Evolutionary conservation across 2,329 filamentous ascomycete species (phyloP).

Genomic region (Karstenula rhodostoma): DNA sequence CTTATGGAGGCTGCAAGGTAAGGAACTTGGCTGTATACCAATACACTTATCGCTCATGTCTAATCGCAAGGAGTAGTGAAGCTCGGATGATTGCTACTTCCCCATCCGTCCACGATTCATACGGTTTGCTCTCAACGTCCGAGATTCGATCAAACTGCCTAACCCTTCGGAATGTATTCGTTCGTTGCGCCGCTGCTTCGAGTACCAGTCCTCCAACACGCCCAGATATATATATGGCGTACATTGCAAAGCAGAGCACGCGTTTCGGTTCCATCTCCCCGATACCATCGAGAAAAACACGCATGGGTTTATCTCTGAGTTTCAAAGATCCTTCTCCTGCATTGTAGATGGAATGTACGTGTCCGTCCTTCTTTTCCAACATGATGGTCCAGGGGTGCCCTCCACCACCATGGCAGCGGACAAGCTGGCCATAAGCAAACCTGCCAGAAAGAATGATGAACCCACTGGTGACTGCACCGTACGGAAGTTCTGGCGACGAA

Average conservation of each 20-base stretch:
- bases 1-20: no score
- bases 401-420: neutral
- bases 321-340: no score
- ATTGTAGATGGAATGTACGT: no score
- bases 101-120: no score
- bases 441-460: neutral
- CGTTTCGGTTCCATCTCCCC: neutral
- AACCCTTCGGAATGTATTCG: neutral
- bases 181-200: neutral
- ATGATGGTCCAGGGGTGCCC: neutral
- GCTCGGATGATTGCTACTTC: no score
- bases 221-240: no score
- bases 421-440: neutral
- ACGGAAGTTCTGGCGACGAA: neutral
- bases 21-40: no score
- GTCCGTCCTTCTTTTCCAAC: neutral
- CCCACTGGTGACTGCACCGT: neutral
- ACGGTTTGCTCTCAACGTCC: no score
- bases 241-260: neutral
- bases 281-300: neutral
- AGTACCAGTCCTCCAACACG: neutral
- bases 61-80: no score
- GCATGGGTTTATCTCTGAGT: no score
- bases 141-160: no score
- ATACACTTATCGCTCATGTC: no score